A percentile compares a stretch with the other conserved stretches of the same genome.
Evolutionary conservation across 768 basidiomycete species (phyloP).

Genomic region (Phanerodontia chrysosporium): DNA sequence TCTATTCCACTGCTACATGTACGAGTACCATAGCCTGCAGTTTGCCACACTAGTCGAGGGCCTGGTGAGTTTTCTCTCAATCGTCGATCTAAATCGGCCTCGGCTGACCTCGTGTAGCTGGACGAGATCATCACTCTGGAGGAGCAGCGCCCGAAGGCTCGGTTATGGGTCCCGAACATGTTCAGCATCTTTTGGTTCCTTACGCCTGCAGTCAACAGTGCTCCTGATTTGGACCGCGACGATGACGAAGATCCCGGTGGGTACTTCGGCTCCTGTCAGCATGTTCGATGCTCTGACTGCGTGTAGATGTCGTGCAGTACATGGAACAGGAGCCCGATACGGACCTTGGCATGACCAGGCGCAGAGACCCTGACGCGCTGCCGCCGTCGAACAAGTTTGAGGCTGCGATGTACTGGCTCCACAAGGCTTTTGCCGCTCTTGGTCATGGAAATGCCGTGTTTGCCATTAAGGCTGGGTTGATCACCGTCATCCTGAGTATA

Average conservation of each 20-base stretch:
- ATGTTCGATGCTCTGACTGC: neutral
- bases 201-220: conserved; percentile 39
- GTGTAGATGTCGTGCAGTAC: conserved; percentile 53
- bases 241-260: conserved; percentile 70
- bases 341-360: conserved; percentile 53
- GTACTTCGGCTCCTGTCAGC: conserved; percentile 1
- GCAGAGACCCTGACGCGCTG: conserved; percentile 70
- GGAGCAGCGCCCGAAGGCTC: conserved; percentile 33
- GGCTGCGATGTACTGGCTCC: conserved; percentile 41
- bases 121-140: conserved; percentile 56
- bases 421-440: conserved; percentile 36
- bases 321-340: conserved; percentile 35
- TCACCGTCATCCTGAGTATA: conserved; percentile 56
- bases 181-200: conserved; percentile 33
- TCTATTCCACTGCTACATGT: conserved; percentile 72
- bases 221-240: conserved; percentile 38
- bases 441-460: conserved; percentile 60
- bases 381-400: conserved; percentile 64
- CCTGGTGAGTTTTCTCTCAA: conserved; percentile 26
- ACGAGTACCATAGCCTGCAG: conserved; percentile 50
- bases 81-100: neutral
- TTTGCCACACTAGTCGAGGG: conserved; percentile 31
- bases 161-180: conserved; percentile 55
- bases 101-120: conserved; percentile 44
- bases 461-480: conserved; percentile 64